Evolutionary conservation across 2,329 filamentous ascomycete genomes (phyloP), one percentile per base, ranked within the genome.

Genomic region (Gnomoniopsis sp.): DNA sequence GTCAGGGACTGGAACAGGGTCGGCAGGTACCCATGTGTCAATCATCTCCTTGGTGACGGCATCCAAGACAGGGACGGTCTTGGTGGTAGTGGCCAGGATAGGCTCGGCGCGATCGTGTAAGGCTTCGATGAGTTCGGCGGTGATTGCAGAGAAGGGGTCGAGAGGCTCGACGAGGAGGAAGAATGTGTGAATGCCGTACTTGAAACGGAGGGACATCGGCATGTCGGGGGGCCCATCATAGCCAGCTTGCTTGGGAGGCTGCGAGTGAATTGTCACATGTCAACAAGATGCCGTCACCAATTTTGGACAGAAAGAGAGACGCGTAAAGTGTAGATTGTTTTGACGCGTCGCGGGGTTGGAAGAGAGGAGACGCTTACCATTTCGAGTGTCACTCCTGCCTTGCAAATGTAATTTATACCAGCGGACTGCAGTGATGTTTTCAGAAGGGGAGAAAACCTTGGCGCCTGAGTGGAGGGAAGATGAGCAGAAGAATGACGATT

Each of bases 101-200:
- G 19, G 36, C 10, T 50, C 21, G 60, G 85, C 87, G 30, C 83
- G 75, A 48, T 86, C 83, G 30, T 69, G 75, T 6, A 92, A 73
- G 12, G 84, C 74, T 1, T 76, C 72, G 19, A 89, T 73, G 2
- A 93, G 80, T 21, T 85, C 79, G 19, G 76, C 65, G 58, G 85
- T 85, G 59, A 89, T 75, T 1, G 77, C 72, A 17, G 77, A 73
- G 67, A 91, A 84, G 12, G 84, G 72, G 43, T 80, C 79, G 15
- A 80, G 74, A 6, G 85, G 75, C 43, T 85, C 80, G 49, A 88
- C 79, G 62, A 89, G 86, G 59, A 92, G 77, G 66, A 89, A 84
- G 63, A 91, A 78, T 3, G 88, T 92, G 66, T 86, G 83, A 59
- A 85, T 84, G 68, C 88, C 86, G 70, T 89, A 82, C 72, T 91